Evolutionary conservation across 257 asterid genomes (phyloP), one percentile per base, ranked within the genome.

Genomic region (Nicotiana tabacum): DNA sequence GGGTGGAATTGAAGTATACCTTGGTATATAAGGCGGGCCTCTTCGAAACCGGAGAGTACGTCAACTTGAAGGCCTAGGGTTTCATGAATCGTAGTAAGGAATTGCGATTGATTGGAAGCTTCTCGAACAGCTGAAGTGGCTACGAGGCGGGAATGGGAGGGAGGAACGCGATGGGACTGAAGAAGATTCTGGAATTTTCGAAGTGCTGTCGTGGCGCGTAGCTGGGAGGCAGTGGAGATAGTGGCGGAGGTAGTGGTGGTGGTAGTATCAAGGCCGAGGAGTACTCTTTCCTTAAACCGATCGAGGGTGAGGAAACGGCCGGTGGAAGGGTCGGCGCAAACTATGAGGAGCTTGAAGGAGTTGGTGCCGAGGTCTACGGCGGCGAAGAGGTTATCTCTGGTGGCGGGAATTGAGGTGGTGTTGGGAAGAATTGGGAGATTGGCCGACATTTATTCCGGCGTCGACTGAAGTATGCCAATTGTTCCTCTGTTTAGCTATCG

Each of bases 81-180:
- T 80, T 86, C 88, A 10, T 82, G 78, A 60, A 91, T 77, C 2
- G 83, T 15, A 16, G 64, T 18, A 30, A 87, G 69, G 81, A 94
- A 91, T 46, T 92, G 87, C 72, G 89, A 83, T 67, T 86, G 87
- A 87, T 94, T 91, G 68, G 95, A 86, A 33, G 98, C 92, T 91
- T 94, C 97, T 46, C 98, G 97, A 77, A 94, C 92, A 58, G 98
- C 97, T 32, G 97, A 94, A 78, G 98, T 94, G 65, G 98, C 97
- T 60, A 94, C 97, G 87, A 92, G 82, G 88, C 93, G 95, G 83
- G 86, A 86, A 81, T 86, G 90, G 83, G 93, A 85, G 57, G 87
- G 64, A 29, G 91, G 88, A 21, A 92, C 78, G 12, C 86, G 88
- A 85, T 83, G 85, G 70, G 86, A 78, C 56, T 78, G 78, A 66